Evolutionary conservation across 139 green algal species (phyloP), one percentile per base, ranked within the genome.

Genomic region (Volvox africanus): DNA sequence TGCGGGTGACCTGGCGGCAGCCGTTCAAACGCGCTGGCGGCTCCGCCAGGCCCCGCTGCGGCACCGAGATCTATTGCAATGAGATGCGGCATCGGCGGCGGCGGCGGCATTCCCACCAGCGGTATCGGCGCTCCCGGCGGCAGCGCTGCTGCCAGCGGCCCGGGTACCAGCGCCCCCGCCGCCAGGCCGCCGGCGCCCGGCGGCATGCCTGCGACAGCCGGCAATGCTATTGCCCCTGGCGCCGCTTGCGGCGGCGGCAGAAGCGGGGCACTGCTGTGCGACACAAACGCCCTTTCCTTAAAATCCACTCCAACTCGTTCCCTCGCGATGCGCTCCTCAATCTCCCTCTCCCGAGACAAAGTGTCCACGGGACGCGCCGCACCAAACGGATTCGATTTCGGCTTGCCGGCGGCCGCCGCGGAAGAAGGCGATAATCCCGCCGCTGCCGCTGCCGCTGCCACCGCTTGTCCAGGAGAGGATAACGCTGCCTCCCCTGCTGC

Each of bases 301-400:
- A 88, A 88, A 36, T 88, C 83, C 21, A 89, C 19, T 5, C 36
- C 83, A 14, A 68, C 69, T 21, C 68, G 68, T n/a, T 91, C 77
- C 33, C 77, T 11, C 0, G 87, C 87, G 5, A 86, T 65, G n/a
- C 89, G 88, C 85, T 93, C 90, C 67, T 91, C 90, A 13, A 93
- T 84, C 33, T 93, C 90, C 18, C 68, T 44, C 62, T 91, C 71
- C 65, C 77, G 78, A 12, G 90, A 62, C 19, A 89, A 67, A 11
- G 91, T 93, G 33, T 93, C 91, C 37, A 93, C 91, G 14, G 91
- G 91, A 3, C 69, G 67, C 2, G 91, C 91, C 1, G 62, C 69
- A 44, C 91, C 91, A 87, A 93, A 93, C 26, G 91, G 91, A 50
- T 93, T 91, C 24, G 76, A 89, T 61, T 89, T 89, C 18, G 90